These are phyloP conservation scores for Trifolium repens DNA, from an alignment of 306 rosid species.

Conservation along the genomic window DNA sequence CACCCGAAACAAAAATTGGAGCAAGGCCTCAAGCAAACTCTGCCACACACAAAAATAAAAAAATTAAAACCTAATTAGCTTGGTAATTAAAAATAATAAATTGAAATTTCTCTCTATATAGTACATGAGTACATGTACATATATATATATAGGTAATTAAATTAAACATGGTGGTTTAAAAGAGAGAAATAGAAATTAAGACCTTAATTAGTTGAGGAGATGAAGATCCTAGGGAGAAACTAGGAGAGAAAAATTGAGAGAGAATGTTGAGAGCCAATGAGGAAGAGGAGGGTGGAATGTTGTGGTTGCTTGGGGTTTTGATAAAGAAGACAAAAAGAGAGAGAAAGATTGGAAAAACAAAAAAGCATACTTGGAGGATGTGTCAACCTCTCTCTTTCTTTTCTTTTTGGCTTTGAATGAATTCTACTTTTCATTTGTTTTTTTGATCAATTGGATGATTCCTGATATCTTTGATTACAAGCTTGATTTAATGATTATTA, in stretches of 20 bases:
- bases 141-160: not conserved
- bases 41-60: not conserved
- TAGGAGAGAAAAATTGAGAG: slow-evolving; percentile 33
- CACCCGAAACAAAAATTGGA: slow-evolving; percentile 10
- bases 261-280: slow-evolving; percentile 38
- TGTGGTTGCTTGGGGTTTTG: slow-evolving; percentile 77
- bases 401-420: slow-evolving; percentile 39
- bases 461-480: slow-evolving; percentile 60
- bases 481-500: slow-evolving; percentile 38
- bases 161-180: not conserved
- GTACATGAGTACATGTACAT: not conserved
- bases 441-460: slow-evolving; percentile 51
- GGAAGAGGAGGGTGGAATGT: slow-evolving; percentile 49
- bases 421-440: slow-evolving; percentile 59
- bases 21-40: slow-evolving; percentile 39
- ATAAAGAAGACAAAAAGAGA: slow-evolving; percentile 76
- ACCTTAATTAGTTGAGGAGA: slow-evolving; percentile 33
- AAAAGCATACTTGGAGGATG: slow-evolving; percentile 36
- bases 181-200: slow-evolving; percentile 26
- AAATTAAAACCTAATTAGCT: slow-evolving; percentile 8
- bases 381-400: slow-evolving; percentile 39
- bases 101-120: not conserved
- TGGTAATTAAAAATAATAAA: not conserved
- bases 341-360: slow-evolving; percentile 36
- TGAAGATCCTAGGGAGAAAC: slow-evolving; percentile 34